phyloP scores from a whole-genome alignment of 2,329 filamentous ascomycete species.

The Thermoascus crustaceus region DNA sequence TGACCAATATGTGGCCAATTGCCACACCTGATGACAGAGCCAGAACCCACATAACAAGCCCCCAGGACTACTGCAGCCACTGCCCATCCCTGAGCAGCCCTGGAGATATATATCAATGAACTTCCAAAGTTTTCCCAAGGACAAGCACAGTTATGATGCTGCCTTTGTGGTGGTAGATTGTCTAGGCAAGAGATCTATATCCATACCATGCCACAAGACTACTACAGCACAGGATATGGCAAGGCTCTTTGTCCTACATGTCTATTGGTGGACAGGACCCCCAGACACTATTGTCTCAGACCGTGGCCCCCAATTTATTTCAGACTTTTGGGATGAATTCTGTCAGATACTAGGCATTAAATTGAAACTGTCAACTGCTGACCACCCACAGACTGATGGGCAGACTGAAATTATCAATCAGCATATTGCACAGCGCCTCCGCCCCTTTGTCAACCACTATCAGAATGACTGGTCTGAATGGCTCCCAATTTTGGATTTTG shows the following conservation, averaged over 20 bases:
- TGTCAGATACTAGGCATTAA: too few relatives aligned
- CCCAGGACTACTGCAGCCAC: constrained; percentile 6
- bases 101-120: constrained; percentile 13
- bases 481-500: too few relatives aligned
- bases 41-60: background rate
- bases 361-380: too few relatives aligned
- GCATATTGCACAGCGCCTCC: background rate
- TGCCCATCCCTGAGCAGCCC: too few relatives aligned
- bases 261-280: background rate
- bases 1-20: background rate
- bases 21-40: background rate
- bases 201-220: too few relatives aligned
- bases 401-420: background rate
- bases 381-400: too few relatives aligned
- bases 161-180: too few relatives aligned
- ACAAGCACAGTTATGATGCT: constrained; percentile 1
- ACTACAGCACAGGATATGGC: too few relatives aligned
- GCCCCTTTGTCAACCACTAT: background rate
- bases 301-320: background rate
- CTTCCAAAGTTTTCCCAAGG: constrained; percentile 3
- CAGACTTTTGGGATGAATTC: too few relatives aligned
- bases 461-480: background rate
- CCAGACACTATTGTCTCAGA: constrained; percentile 3
- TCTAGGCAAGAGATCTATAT: too few relatives aligned
- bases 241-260: too few relatives aligned